These are phyloP conservation scores for Vitis hybrid DNA, from an alignment of 177 flowering plant species.

Conservation along the genomic window DNA sequence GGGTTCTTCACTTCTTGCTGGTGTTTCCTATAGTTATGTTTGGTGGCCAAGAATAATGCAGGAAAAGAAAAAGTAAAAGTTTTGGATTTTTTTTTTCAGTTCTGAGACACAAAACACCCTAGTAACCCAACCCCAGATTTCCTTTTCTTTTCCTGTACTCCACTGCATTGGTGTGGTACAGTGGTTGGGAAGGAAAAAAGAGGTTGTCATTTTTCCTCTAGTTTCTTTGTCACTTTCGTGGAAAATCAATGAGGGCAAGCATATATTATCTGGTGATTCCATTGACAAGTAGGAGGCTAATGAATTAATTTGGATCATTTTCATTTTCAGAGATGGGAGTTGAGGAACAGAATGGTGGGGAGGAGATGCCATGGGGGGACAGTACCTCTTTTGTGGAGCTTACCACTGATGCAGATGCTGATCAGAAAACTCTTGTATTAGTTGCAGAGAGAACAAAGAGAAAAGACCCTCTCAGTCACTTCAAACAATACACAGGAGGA, in stretches of 20 bases:
- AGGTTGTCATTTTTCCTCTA: slow-evolving; percentile 5
- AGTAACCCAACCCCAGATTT: too few species aligned
- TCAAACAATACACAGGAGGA: slow-evolving; percentile 27
- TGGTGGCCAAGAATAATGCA: neutral
- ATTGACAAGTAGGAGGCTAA: too few species aligned
- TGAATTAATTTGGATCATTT: neutral
- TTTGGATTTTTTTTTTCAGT: too few species aligned
- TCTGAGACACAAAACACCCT: too few species aligned
- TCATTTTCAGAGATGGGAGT: slow-evolving; percentile 4
- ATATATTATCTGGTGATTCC: too few species aligned
- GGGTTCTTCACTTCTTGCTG: too few species aligned
- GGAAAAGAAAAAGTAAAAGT: neutral
- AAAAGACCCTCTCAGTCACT: slow-evolving; percentile 27
- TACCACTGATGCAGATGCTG: slow-evolving; percentile 14
- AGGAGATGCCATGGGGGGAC: slow-evolving; percentile 6
- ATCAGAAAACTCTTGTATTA: slow-evolving; percentile 26
- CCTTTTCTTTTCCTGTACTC: too few species aligned
- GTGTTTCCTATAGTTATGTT: neutral
- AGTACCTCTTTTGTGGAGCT: slow-evolving; percentile 24
- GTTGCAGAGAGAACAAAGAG: slow-evolving; percentile 31
- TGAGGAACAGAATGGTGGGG: slow-evolving; percentile 4
- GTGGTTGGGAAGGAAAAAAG: neutral
- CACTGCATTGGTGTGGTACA: too few species aligned
- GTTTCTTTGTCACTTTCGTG: neutral
- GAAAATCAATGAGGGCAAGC: too few species aligned